A percentile compares a stretch with the other conserved stretches of the same genome.
Evolutionary conservation across 257 asterid genomes (phyloP).

Genomic region (Salvia splendens): DNA sequence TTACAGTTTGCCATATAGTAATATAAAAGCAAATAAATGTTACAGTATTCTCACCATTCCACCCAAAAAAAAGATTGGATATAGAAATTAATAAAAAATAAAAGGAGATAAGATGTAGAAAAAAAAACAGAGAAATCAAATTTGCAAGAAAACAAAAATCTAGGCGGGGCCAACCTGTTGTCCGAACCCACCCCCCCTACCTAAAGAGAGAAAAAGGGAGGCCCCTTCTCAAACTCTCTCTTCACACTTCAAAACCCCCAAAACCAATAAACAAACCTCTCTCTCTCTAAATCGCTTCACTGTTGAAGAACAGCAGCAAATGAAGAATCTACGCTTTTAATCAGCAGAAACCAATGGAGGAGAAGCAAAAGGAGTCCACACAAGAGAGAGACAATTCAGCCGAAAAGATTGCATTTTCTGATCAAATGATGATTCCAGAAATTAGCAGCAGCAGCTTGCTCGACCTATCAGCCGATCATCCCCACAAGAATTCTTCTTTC

Average conservation of each 20-base stretch:
- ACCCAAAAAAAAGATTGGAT: neutral
- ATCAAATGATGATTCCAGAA: conserved; percentile 31
- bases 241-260: conserved; percentile 47
- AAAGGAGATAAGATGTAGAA: conserved; percentile 30
- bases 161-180: conserved; percentile 47
- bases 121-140: conserved; percentile 23
- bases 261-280: conserved; percentile 24
- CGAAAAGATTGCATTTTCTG: conserved; percentile 30
- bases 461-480: conserved; percentile 20
- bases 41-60: neutral
- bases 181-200: conserved; percentile 29
- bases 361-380: conserved; percentile 23
- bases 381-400: conserved; percentile 7
- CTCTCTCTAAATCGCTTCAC: conserved; percentile 18
- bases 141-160: conserved; percentile 41
- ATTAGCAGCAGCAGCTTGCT: conserved; percentile 23
- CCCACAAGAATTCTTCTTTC: conserved; percentile 13
- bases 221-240: conserved; percentile 36
- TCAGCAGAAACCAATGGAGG: conserved; percentile 37
- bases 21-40: neutral
- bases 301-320: conserved; percentile 19
- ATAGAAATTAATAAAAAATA: conserved; percentile 10
- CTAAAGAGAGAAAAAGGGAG: neutral
- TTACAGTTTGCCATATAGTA: neutral
- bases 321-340: conserved; percentile 44